Percentiles rank a stretch among this genome's conserved stretches.
Evolutionary conservation across 345 rosid species (phyloP).

Genomic region (Citrus unshiu): DNA sequence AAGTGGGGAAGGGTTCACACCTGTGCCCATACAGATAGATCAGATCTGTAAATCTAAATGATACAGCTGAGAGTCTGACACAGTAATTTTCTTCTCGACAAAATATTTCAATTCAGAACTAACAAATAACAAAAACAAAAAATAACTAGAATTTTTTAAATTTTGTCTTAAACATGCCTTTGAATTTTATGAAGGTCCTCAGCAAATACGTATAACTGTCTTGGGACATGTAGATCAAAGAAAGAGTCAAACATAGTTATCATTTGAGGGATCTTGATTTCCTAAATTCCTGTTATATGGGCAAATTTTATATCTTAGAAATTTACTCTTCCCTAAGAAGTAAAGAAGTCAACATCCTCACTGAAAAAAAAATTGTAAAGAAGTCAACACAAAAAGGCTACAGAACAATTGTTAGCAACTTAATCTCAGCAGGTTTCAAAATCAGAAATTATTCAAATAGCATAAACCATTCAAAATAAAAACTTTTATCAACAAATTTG

Average conservation of each 20-base stretch:
- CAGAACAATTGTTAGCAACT: background rate
- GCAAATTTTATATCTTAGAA: background rate
- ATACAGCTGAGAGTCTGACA: background rate
- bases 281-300: background rate
- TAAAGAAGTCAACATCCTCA: background rate
- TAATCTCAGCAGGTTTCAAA: background rate
- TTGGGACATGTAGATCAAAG: background rate
- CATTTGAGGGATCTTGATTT: background rate
- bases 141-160: background rate
- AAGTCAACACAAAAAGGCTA: background rate
- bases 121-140: background rate
- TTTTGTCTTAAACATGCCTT: background rate
- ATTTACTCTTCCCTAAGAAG: background rate
- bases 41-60: constrained; percentile 1
- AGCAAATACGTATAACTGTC: background rate
- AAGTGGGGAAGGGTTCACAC: constrained; percentile 99
- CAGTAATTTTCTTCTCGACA: constrained; percentile 1
- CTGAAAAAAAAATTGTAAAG: background rate
- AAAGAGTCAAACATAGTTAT: background rate
- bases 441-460: too few relatives aligned
- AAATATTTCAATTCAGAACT: background rate
- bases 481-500: background rate
- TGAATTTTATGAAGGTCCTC: background rate
- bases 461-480: background rate
- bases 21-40: constrained; percentile 33